phyloP scores from a whole-genome alignment of 345 rosid genomes.

The Arabis hirsuta region DNA sequence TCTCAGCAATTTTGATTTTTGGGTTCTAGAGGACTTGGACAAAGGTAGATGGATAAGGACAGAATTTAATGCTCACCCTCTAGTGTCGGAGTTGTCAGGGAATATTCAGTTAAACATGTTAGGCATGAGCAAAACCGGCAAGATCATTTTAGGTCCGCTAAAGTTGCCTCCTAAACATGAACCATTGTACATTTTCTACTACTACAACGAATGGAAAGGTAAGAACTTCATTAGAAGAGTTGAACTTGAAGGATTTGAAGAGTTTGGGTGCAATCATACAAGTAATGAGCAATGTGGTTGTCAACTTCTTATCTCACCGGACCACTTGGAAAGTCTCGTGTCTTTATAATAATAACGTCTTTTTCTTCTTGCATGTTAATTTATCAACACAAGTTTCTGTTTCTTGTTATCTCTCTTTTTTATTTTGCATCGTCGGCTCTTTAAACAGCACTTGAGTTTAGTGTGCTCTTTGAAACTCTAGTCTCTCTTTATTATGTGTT shows the following conservation, averaged over 20 bases:
- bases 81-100: conserved; percentile 1
- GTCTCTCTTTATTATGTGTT: too few relatives aligned
- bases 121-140: not conserved
- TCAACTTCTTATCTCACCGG: not conserved
- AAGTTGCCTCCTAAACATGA: conserved; percentile 5
- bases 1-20: not conserved
- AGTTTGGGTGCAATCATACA: conserved; percentile 6
- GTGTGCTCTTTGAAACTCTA: too few relatives aligned
- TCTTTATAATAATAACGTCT: too few relatives aligned
- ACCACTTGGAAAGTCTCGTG: not conserved
- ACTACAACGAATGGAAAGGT: not conserved
- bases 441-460: too few relatives aligned
- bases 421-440: too few relatives aligned
- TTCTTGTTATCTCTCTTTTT: too few relatives aligned
- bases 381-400: too few relatives aligned
- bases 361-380: too few relatives aligned
- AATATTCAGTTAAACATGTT: conserved; percentile 1
- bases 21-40: not conserved
- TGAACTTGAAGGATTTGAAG: conserved; percentile 9
- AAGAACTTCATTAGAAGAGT: not conserved
- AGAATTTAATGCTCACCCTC: not conserved
- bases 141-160: not conserved
- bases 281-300: conserved; percentile 15
- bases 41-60: not conserved
- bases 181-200: conserved; percentile 13